phyloP scores from a whole-genome alignment of 2,329 filamentous ascomycete species.

The Fusarium sp. region DNA sequence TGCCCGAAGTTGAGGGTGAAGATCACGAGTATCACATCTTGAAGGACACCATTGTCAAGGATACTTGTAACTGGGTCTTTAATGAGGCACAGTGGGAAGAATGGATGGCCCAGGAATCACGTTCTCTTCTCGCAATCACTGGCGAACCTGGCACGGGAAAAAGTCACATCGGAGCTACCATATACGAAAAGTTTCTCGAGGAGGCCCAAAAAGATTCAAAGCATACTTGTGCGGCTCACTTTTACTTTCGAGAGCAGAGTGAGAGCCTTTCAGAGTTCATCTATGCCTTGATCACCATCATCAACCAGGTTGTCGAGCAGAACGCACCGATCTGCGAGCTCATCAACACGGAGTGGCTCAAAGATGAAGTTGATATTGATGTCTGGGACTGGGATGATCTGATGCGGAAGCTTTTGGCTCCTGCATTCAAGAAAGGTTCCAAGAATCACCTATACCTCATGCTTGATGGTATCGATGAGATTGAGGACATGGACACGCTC shows the following conservation, averaged over 20 bases:
- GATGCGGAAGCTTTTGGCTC: conserved; percentile 38
- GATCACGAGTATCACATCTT: conserved; percentile 42
- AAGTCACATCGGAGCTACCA: conserved; percentile 45
- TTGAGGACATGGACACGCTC: conserved; percentile 24
- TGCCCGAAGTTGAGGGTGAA: conserved; percentile 39
- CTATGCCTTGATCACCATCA: conserved; percentile 42
- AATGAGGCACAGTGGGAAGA: conserved; percentile 42
- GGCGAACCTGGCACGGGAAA: conserved; percentile 50
- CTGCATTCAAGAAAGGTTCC: conserved; percentile 34
- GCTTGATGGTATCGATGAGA: conserved; percentile 50
- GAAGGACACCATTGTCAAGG: conserved; percentile 45
- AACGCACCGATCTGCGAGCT: conserved; percentile 47
- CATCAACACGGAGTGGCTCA: conserved; percentile 43
- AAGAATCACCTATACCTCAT: conserved; percentile 43
- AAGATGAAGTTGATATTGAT: conserved; percentile 34
- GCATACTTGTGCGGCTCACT: conserved; percentile 46
- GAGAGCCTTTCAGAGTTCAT: conserved; percentile 40
- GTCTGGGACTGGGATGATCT: conserved; percentile 30
- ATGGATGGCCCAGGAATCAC: conserved; percentile 34
- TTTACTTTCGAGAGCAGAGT: conserved; percentile 52
- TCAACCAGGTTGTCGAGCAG: conserved; percentile 48
- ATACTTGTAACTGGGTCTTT: conserved; percentile 48
- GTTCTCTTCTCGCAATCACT: conserved; percentile 43
- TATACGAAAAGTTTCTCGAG: conserved; percentile 35
- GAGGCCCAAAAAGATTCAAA: conserved; percentile 28